Evolutionary conservation across 1,284 basidiomycete species (phyloP).

Genomic region (Apiotrichum siamense): DNA sequence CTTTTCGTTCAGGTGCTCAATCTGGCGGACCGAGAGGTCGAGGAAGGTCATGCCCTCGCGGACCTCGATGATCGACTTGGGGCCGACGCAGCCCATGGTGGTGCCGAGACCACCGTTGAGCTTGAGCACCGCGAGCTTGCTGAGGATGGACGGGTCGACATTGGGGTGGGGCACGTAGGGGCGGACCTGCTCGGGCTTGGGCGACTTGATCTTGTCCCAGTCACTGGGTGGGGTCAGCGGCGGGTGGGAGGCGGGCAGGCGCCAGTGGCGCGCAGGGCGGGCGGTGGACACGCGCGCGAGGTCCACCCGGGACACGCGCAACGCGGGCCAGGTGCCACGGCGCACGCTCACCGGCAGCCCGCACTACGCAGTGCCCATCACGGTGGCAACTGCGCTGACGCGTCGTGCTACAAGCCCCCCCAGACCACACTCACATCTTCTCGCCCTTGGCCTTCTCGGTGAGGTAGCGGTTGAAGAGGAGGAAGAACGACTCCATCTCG

Average conservation of each 20-base stretch:
- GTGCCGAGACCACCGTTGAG: slow-evolving; percentile 96
- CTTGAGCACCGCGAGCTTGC: slow-evolving; percentile 97
- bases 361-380: no score
- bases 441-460: slow-evolving; percentile 88
- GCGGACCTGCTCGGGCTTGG: slow-evolving; percentile 85
- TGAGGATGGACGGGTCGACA: slow-evolving; percentile 65
- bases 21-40: slow-evolving; percentile 93
- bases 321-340: no score
- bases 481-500: slow-evolving; percentile 99
- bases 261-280: not conserved
- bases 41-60: slow-evolving; percentile 99
- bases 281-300: no score
- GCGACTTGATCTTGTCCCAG: slow-evolving; percentile 97
- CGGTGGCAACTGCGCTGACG: no score
- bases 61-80: slow-evolving; percentile 83
- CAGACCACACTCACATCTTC: slow-evolving; percentile 66
- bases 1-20: slow-evolving; percentile 67
- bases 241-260: no score
- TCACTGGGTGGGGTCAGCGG: no score
- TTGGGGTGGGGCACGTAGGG: slow-evolving; percentile 70
- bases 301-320: no score
- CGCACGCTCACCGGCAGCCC: no score
- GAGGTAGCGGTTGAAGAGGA: slow-evolving; percentile 97
- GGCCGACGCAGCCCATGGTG: slow-evolving; percentile 51
- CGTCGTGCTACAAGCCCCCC: no score